Percentiles rank a stretch among this genome's conserved stretches.
phyloP scores from a whole-genome alignment of 2,329 filamentous ascomycete species.

The Apiospora koreana region DNA sequence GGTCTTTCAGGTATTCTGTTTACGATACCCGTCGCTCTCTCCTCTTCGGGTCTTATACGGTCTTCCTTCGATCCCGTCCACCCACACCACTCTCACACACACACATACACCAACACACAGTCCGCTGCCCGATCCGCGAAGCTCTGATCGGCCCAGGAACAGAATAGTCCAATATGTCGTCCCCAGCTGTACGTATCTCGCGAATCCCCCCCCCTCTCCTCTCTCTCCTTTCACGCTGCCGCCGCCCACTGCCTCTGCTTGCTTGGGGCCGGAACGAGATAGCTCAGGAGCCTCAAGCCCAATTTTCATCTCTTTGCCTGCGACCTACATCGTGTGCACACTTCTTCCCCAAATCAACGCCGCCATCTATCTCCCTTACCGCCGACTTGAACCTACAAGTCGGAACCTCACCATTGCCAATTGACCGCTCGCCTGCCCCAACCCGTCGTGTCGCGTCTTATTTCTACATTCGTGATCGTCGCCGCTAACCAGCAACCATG shows the following conservation, averaged over 20 bases:
- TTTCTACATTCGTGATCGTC: not conserved
- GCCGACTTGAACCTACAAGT: not conserved
- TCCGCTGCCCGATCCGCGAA: constrained; percentile 5
- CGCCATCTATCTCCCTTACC: not conserved
- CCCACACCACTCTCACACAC: not conserved
- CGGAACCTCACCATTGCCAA: not conserved
- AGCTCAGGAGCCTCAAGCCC: not conserved
- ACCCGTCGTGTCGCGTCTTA: not conserved
- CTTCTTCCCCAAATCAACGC: not conserved
- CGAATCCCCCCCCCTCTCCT: constrained; percentile 11
- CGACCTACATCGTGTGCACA: not conserved
- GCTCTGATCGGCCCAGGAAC: constrained; percentile 5
- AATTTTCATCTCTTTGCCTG: not conserved
- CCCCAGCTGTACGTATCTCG: constrained; percentile 34
- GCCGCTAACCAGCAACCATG: constrained; percentile 17
- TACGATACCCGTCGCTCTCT: not conserved
- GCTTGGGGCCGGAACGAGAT: not conserved
- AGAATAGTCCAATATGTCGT: constrained; percentile 36
- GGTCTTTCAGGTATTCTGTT: not conserved
- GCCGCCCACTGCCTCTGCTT: not conserved
- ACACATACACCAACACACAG: not conserved
- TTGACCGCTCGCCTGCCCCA: not conserved
- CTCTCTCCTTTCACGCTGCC: not conserved
- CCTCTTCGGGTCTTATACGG: not conserved
- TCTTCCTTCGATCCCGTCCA: not conserved